phyloP scores from a whole-genome alignment of 495 filamentous ascomycete species.

The Xylaria venustula region DNA sequence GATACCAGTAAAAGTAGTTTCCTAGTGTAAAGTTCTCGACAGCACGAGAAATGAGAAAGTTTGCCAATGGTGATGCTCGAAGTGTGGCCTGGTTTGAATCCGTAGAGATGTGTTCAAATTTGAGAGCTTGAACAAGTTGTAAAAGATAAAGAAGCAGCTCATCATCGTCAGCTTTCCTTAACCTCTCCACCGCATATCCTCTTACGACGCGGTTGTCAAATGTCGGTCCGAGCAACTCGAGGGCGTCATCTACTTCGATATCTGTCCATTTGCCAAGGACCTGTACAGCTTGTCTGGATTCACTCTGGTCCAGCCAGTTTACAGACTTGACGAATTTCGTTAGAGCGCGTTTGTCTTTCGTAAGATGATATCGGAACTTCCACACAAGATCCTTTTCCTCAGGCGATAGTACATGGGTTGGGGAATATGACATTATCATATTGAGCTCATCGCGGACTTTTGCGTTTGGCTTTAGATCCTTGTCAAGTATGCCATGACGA shows the following conservation, averaged over 20 bases:
- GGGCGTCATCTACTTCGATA: conserved; percentile 93
- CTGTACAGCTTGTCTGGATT: conserved; percentile 84
- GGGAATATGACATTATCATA: conserved; percentile 85
- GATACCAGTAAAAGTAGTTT: conserved; percentile 96
- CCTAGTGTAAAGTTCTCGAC: conserved; percentile 83
- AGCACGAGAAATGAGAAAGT: conserved; percentile 84
- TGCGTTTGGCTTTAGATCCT: conserved; percentile 94
- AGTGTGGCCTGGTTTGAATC: conserved; percentile 60
- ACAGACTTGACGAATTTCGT: conserved; percentile 98
- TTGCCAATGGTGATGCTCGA: conserved; percentile 83
- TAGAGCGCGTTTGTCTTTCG: conserved; percentile 86
- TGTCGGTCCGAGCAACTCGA: conserved; percentile 88
- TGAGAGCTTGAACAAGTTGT: conserved; percentile 93
- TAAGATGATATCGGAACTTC: conserved; percentile 93
- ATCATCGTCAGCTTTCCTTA: conserved; percentile 90
- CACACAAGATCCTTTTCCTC: conserved; percentile 96
- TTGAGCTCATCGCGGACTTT: conserved; percentile 94
- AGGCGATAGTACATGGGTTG: conserved; percentile 78
- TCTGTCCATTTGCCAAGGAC: conserved; percentile 94
- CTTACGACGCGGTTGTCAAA: conserved; percentile 87
- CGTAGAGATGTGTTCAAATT: conserved; percentile 77
- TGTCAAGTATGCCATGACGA: conserved; percentile 87
- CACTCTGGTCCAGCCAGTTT: conserved; percentile 83
- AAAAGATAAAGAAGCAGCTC: conserved; percentile 90
- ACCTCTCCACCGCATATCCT: conserved; percentile 87